Evolutionary conservation across 2,329 filamentous ascomycete species (phyloP).

Genomic region (Cyphellophora europaea): DNA sequence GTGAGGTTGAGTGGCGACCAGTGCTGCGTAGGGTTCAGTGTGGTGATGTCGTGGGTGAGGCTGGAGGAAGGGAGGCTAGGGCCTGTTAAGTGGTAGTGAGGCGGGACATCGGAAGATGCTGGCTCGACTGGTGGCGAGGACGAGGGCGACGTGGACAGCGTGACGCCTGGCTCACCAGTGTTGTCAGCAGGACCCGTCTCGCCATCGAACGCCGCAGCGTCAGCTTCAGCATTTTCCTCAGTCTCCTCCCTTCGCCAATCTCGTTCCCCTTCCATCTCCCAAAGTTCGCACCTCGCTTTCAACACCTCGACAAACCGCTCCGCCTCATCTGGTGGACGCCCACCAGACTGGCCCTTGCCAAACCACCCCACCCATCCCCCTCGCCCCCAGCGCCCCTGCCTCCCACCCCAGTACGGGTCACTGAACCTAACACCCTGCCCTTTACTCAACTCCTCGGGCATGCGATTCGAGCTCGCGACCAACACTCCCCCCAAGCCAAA

Average conservation of each 20-base stretch:
- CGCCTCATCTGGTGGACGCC: no score
- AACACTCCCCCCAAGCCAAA: slow-evolving; percentile 75
- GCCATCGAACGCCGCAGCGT: no score
- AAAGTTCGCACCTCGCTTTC: slow-evolving; percentile 69
- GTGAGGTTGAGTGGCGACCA: slow-evolving; percentile 14
- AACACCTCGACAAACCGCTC: slow-evolving; percentile 62
- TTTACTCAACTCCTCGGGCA: slow-evolving; percentile 72
- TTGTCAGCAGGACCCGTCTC: slow-evolving; percentile 2
- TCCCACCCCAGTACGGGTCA: not conserved
- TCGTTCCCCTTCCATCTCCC: slow-evolving; percentile 68
- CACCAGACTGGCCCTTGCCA: slow-evolving; percentile 26
- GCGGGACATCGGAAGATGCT: slow-evolving; percentile 13
- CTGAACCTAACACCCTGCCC: slow-evolving; percentile 62
- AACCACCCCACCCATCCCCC: slow-evolving; percentile 40
- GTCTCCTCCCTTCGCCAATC: slow-evolving; percentile 53
- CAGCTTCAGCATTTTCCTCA: slow-evolving; percentile 20
- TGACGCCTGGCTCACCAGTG: not conserved
- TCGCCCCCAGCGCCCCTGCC: slow-evolving; percentile 17
- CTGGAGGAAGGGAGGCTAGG: not conserved
- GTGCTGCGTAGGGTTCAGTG: slow-evolving; percentile 10
- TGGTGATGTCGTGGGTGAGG: slow-evolving; percentile 6
- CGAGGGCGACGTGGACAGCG: no score
- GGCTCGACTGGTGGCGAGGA: not conserved
- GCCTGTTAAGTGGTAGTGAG: slow-evolving; percentile 16
- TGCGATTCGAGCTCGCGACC: slow-evolving; percentile 70